Base-by-base conservation (phyloP, 345 rosid genomes). In the Lagerstroemia speciosa region DNA sequence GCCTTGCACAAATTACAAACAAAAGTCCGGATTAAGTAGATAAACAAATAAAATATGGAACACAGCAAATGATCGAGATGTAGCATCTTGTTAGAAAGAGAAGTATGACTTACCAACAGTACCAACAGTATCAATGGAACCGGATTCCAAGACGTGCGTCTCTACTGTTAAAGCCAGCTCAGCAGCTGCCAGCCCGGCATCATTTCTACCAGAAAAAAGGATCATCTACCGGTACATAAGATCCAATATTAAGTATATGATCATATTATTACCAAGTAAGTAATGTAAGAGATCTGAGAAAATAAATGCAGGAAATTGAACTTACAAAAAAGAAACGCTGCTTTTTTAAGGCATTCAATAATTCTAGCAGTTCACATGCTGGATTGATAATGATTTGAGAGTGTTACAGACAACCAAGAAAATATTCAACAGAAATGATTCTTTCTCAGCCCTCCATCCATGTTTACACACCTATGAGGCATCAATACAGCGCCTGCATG, bases 401-500 rank as follows among this genome's bases (percentile, higher is more conserved):
- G 12, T 8, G 2, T 5, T 8, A 24, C 11, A 26, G 33, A 58
- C 27, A 26, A 57, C 33, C 10, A 16, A 14, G 33, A 57, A 57
- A 9, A 2, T 1, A 20, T 50, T 31, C 26, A 33, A 2, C 9
- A 26, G 15, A 40, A 27, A 19, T 26, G 2, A 31, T 15, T 29
- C 1, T 3, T 31, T 3, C 60, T 19, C 8, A 15, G 19, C 29
- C 4, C 5, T 29, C 38, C 53, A 27, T 64, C 22, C 20, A 71
- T 2, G 30, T 71, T 3, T 30, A 71, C 69, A 73, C 66, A 93
- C 98, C 98, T 89, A 67, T 83, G 64, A 8, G 97, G 97, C 96
- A 93, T 93, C 78, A 93, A 80, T 62, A 89, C 96, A 62, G 94
- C 96, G 72, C 98, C 98, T 0, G 98, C 97, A 75, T 93, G 98